phyloP scores from a whole-genome alignment of 192 early-diverging fungal species.

The Coemansia sp. region DNA sequence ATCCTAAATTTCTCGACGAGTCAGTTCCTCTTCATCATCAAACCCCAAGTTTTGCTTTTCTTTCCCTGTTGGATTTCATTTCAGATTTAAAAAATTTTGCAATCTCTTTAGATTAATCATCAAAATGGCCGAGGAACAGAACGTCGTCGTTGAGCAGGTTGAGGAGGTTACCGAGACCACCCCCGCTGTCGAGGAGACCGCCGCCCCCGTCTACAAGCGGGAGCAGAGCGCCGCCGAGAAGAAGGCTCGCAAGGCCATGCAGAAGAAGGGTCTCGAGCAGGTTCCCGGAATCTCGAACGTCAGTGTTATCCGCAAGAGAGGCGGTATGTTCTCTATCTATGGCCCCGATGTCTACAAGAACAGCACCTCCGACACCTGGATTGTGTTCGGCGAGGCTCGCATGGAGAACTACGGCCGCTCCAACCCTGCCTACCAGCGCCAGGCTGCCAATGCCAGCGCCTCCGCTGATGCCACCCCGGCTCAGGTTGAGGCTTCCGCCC shows the following conservation, averaged over 20 bases:
- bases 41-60: not conserved
- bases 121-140: slow-evolving; percentile 45
- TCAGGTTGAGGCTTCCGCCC: slow-evolving; percentile 24
- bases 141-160: slow-evolving; percentile 34
- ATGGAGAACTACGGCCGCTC: slow-evolving; percentile 78
- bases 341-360: slow-evolving; percentile 93
- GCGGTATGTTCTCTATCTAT: slow-evolving; percentile 83
- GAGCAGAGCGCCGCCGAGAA: slow-evolving; percentile 81
- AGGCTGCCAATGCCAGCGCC: slow-evolving; percentile 34
- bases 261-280: slow-evolving; percentile 85
- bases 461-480: slow-evolving; percentile 46
- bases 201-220: slow-evolving; percentile 12
- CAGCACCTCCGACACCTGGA: slow-evolving; percentile 84
- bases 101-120: not conserved
- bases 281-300: slow-evolving; percentile 86
- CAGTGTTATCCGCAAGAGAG: slow-evolving; percentile 78
- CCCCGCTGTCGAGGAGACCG: slow-evolving; percentile 7
- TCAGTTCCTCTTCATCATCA: no score
- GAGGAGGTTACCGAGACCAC: slow-evolving; percentile 34
- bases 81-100: slow-evolving; percentile 4
- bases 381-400: slow-evolving; percentile 95
- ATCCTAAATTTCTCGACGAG: no score
- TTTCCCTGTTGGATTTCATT: not conserved
- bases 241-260: slow-evolving; percentile 97
- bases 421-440: slow-evolving; percentile 59